A percentile compares a stretch with the other conserved stretches of the same genome.
Evolutionary conservation across 805 yeast species (phyloP).

Genomic region (Zygoascus biomembranicola): DNA sequence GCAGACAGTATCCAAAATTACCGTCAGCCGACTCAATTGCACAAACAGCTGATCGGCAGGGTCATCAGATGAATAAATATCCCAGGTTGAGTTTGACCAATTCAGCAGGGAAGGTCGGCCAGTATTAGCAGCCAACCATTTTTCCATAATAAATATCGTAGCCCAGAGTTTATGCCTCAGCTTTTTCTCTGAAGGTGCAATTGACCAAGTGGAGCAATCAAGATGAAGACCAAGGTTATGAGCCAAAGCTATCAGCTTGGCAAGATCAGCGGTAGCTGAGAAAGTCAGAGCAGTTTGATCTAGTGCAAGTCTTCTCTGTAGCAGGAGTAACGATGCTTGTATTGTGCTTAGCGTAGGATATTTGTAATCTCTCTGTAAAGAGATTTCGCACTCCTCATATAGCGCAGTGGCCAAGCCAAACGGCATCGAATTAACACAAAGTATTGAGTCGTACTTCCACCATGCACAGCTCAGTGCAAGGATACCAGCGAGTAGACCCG

Average conservation of each 20-base stretch:
- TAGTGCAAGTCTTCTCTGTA: conserved; percentile 25
- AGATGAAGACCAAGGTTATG: conserved; percentile 28
- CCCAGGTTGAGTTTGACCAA: conserved; percentile 15
- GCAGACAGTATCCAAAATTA: conserved; percentile 21
- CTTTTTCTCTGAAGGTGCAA: conserved; percentile 25
- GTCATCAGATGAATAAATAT: conserved; percentile 14
- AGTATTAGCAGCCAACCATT: conserved; percentile 28
- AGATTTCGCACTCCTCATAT: conserved; percentile 21
- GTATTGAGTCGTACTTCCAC: conserved; percentile 28
- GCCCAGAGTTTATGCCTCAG: conserved; percentile 30
- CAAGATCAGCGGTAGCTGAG: conserved; percentile 19
- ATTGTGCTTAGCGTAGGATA: conserved; percentile 26
- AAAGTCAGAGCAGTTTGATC: conserved; percentile 27
- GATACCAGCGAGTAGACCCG: conserved; percentile 27
- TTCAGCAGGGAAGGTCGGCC: conserved; percentile 28
- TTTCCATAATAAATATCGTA: conserved; percentile 28
- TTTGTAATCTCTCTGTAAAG: conserved; percentile 24
- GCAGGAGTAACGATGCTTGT: conserved; percentile 26
- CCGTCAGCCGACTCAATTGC: conserved; percentile 20
- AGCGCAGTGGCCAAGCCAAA: conserved; percentile 19
- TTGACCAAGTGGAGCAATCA: conserved; percentile 29
- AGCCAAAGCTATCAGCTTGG: conserved; percentile 24
- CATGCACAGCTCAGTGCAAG: conserved; percentile 28
- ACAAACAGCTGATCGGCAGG: conserved; percentile 25
- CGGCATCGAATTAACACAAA: conserved; percentile 27